These are phyloP conservation scores for Byssochlamys sp. DNA, from an alignment of 2,329 filamentous ascomycete genomes.

Conservation along the genomic window DNA sequence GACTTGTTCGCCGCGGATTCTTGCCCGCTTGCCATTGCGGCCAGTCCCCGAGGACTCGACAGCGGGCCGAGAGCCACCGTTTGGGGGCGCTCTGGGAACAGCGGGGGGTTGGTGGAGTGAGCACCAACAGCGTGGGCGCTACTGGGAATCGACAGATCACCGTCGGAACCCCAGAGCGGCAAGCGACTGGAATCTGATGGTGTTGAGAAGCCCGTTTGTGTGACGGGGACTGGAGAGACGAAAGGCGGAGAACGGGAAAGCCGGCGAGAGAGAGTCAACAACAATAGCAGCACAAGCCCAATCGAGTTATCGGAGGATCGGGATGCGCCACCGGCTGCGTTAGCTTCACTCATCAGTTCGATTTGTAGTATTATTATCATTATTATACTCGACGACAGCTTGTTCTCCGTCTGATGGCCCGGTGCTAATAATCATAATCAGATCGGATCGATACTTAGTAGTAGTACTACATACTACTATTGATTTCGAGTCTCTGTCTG, in stretches of 20 bases:
- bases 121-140: background rate
- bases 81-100: background rate
- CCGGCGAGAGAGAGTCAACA: background rate
- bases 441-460: no score
- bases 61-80: background rate
- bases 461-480: no score
- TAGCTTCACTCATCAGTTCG: no score
- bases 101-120: background rate
- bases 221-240: constrained; percentile 1
- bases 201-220: background rate
- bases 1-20: constrained; percentile 9
- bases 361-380: no score
- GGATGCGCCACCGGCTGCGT: background rate
- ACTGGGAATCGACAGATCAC: background rate
- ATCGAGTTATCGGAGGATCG: constrained; percentile 9
- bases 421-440: no score
- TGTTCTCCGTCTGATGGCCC: no score
- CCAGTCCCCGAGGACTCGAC: constrained; percentile 10
- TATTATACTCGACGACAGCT: no score
- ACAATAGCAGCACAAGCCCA: constrained; percentile 12
- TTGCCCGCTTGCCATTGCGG: constrained; percentile 11
- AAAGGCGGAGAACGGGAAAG: constrained; percentile 6
- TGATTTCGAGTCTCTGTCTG: no score
- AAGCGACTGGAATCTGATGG: background rate
- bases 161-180: background rate